Conservation (phyloP, 352 stramenopile genomes). For the Phytophthora podocarpi region DNA sequence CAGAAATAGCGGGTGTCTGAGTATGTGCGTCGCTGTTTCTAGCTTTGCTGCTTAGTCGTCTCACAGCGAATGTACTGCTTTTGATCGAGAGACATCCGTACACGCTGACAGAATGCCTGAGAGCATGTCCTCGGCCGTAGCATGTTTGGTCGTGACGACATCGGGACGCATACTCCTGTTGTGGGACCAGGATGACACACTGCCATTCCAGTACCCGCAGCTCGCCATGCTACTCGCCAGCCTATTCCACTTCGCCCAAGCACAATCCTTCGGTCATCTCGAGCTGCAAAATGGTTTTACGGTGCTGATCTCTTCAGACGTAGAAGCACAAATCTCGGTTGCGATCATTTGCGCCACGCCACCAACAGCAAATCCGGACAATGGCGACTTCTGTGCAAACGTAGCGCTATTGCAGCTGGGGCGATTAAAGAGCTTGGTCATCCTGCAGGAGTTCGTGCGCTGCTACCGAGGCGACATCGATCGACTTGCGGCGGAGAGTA, state of each 20-base stretch:
- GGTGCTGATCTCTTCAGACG: conserved; percentile 44
- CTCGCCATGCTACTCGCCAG: conserved; percentile 60
- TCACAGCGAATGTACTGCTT: not conserved
- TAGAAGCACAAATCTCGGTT: conserved; percentile 39
- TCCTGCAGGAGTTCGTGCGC: conserved; percentile 59
- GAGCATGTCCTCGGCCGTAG: conserved; percentile 18
- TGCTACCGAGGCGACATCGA: conserved; percentile 42
- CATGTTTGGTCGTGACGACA: conserved; percentile 59
- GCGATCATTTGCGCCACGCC: conserved; percentile 46
- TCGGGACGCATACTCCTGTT: conserved; percentile 52
- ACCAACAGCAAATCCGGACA: not conserved
- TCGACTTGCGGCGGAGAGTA: conserved; percentile 31
- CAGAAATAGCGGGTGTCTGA: conserved; percentile 14
- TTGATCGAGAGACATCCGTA: too few relatives aligned
- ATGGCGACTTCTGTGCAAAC: not conserved
- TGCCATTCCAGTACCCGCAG: conserved; percentile 48
- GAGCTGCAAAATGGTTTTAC: conserved; percentile 45
- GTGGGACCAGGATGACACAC: conserved; percentile 46
- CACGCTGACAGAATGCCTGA: conserved; percentile 22
- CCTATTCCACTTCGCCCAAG: conserved; percentile 59
- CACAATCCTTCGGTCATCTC: conserved; percentile 40
- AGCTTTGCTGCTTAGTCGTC: not conserved
- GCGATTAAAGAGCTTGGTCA: conserved; percentile 49
- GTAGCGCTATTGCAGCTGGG: conserved; percentile 33
- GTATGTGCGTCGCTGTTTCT: not conserved